Conservation (phyloP, 805 yeast species). For the Wickerhamomyces rabaulensis region DNA sequence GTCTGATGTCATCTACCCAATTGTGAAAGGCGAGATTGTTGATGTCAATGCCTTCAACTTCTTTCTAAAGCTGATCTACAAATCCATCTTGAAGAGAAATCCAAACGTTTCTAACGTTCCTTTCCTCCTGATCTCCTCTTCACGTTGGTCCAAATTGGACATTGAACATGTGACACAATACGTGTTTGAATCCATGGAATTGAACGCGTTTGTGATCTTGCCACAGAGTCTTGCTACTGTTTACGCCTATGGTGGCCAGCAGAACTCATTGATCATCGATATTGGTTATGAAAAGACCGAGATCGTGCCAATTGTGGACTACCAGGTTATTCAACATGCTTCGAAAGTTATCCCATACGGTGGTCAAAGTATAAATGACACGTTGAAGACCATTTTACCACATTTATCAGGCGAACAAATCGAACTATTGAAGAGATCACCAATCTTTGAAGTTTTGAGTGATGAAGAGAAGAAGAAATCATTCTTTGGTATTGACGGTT, state of each 20-base stretch:
- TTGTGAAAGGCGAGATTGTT: conserved; percentile 56
- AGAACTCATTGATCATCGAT: conserved; percentile 72
- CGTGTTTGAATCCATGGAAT: conserved; percentile 65
- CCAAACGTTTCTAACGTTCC: conserved; percentile 50
- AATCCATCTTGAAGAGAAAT: conserved; percentile 34
- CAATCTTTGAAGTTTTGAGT: conserved; percentile 73
- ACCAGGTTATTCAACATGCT: conserved; percentile 54
- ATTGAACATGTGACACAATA: conserved; percentile 70
- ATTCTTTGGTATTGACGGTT: conserved; percentile 54
- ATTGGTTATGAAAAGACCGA: conserved; percentile 75
- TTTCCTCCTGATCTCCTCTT: conserved; percentile 58
- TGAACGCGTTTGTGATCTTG: conserved; percentile 66
- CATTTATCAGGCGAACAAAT: conserved; percentile 51
- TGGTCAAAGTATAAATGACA: conserved; percentile 55
- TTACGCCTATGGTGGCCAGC: conserved; percentile 64
- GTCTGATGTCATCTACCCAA: conserved; percentile 51
- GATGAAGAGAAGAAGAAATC: conserved; percentile 59
- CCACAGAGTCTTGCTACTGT: conserved; percentile 66
- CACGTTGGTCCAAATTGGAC: conserved; percentile 63
- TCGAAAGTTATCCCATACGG: conserved; percentile 49
- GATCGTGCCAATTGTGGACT: conserved; percentile 75
- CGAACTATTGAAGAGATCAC: conserved; percentile 68
- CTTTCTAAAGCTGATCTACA: conserved; percentile 41
- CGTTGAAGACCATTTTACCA: conserved; percentile 52
- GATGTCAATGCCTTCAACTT: conserved; percentile 69